Evolutionary conservation across 805 yeast species (phyloP).

Genomic region (Cyberlindnera maritima): DNA sequence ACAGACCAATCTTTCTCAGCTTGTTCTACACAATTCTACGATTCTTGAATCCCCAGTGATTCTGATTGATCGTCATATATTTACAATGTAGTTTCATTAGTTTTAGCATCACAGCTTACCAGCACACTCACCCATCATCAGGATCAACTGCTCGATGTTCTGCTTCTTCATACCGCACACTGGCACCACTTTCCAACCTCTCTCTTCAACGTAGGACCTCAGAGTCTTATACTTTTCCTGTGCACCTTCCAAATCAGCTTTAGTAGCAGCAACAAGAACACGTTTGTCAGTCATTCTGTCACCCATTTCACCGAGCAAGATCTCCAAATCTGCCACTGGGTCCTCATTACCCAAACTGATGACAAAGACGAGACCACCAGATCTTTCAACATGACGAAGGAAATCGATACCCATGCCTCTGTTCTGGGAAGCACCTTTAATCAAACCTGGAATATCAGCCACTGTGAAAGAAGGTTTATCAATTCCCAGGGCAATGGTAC

Average conservation of each 20-base stretch:
- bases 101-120: conserved; percentile 19
- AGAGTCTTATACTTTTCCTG: conserved; percentile 47
- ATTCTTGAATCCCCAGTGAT: too few relatives aligned
- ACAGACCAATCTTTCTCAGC: too few relatives aligned
- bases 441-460: conserved; percentile 96
- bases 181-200: conserved; percentile 72
- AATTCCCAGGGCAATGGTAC: conserved; percentile 71
- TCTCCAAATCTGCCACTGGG: conserved; percentile 64
- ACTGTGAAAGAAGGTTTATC: conserved; percentile 75
- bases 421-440: conserved; percentile 80
- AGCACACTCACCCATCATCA: conserved; percentile 61
- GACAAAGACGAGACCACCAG: conserved; percentile 87
- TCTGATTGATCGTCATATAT: not conserved
- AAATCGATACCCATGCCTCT: conserved; percentile 94
- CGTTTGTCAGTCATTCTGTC: conserved; percentile 57
- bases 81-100: not conserved
- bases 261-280: conserved; percentile 83
- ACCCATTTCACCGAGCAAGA: conserved; percentile 72
- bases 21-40: too few relatives aligned
- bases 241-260: conserved; percentile 73
- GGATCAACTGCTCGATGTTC: conserved; percentile 67
- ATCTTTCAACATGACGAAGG: conserved; percentile 86
- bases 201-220: conserved; percentile 39
- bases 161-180: conserved; percentile 76
- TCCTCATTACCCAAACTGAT: conserved; percentile 65